These are phyloP conservation scores for Mucor velutinosus DNA, from an alignment of 371 early-diverging fungal species.

Conservation along the genomic window DNA sequence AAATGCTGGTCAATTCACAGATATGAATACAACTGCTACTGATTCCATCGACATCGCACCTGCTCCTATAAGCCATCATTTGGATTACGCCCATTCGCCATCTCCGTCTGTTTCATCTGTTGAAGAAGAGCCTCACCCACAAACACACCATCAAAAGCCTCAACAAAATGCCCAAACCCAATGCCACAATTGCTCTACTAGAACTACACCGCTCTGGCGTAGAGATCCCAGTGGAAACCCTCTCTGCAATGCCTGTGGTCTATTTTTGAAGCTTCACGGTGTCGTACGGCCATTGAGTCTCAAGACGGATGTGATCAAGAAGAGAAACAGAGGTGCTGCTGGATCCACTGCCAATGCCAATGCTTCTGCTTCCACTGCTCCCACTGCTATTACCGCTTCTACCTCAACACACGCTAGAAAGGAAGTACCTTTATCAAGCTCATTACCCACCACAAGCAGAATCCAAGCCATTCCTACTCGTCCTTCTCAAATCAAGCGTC, in stretches of 20 bases:
- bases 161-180: conserved; percentile 1
- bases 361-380: neutral
- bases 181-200: conserved; percentile 27
- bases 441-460: conserved; percentile 4
- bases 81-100: neutral
- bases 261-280: conserved; percentile 36
- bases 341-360: neutral
- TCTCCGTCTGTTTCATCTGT: conserved; percentile 9
- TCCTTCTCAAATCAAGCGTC: conserved; percentile 17
- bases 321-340: conserved; percentile 27
- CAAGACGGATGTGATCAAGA: conserved; percentile 38
- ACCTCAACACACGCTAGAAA: neutral
- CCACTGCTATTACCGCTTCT: neutral
- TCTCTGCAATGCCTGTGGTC: conserved; percentile 36
- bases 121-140: conserved; percentile 14
- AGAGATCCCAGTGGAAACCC: conserved; percentile 28
- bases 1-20: conserved; percentile 10
- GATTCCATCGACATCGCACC: neutral
- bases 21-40: neutral
- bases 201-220: conserved; percentile 33
- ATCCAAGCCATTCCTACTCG: conserved; percentile 7
- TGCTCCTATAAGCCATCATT: neutral
- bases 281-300: conserved; percentile 33
- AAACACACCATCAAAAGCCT: neutral
- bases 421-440: neutral